A percentile compares a stretch with the other conserved stretches of the same genome.
phyloP scores from a whole-genome alignment of 192 early-diverging fungal genomes.

The Mortierella antarctica region DNA sequence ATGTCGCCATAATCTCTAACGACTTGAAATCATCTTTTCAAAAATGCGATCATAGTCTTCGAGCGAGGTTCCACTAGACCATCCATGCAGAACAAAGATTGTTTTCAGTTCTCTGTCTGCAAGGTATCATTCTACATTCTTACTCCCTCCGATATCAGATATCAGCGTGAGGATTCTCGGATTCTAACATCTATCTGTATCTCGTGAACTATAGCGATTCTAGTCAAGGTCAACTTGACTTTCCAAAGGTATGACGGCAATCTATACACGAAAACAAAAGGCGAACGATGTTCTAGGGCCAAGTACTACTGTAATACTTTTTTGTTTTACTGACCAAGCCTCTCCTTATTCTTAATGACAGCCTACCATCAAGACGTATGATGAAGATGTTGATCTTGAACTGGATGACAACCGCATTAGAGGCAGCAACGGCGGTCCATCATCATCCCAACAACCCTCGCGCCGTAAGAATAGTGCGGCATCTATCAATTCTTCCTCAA shows the following conservation, averaged over 20 bases:
- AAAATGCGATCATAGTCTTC: constrained; percentile 9
- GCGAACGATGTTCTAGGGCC: too few relatives aligned
- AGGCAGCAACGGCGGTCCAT: constrained; percentile 6
- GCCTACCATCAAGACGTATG: constrained; percentile 78
- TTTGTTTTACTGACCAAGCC: neutral
- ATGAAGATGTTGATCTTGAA: constrained; percentile 77
- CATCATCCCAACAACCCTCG: constrained; percentile 2
- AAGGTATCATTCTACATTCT: neutral
- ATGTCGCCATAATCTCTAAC: too few relatives aligned
- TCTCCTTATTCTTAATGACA: constrained; percentile 20
- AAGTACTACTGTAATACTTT: neutral
- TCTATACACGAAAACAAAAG: neutral
- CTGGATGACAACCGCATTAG: constrained; percentile 50
- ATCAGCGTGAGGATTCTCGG: too few relatives aligned
- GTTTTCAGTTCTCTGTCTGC: constrained; percentile 42
- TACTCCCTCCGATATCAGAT: neutral
- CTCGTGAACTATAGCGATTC: constrained; percentile 16
- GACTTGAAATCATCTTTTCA: too few relatives aligned
- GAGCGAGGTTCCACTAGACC: constrained; percentile 39
- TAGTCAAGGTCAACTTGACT: constrained; percentile 17
- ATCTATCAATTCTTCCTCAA: constrained; percentile 28
- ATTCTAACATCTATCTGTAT: too few relatives aligned
- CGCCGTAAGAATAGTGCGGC: constrained; percentile 26
- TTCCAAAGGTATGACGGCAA: constrained; percentile 11
- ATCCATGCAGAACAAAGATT: constrained; percentile 41